Base-by-base conservation (phyloP, 768 basidiomycete genomes). In the Austroboletus eburneus region DNA sequence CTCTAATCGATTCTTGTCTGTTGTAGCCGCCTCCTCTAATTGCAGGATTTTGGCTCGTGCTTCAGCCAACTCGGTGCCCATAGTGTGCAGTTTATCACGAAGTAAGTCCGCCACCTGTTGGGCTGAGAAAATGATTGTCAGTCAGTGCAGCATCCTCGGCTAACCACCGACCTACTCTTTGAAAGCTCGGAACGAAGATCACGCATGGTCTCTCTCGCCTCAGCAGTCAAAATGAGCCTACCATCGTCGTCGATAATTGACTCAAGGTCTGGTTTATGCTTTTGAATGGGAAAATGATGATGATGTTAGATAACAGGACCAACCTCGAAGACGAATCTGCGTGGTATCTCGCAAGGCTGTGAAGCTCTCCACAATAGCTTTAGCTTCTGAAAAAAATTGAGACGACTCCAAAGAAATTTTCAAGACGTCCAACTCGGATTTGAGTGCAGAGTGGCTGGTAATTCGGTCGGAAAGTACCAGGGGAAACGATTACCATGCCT, bases 31-130 rank as follows among this genome's bases (percentile, higher is more conserved):
- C 5, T 42, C 54, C 51, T 76, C 74, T 7, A 76, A 57, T 23
- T 75, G 73, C 5, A 55, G 39, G 13, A 70, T 55, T 9, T 70
- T 71, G 33, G 57, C 54, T 45, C 65, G 72, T 1, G 73, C 66
- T 49, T 75, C 74, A n/a, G 68, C 59, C 3, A 77, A 53, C 32
- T 76, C 72, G 6, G 67, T 57, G 12, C 72, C 69, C 50, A 74
- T 66, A 17, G 59, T 60, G 33, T 72, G 67, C 4, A 77, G 57
- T 48, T 73, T 72, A 40, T 75, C 73, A 13, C 75, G 74, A 5
- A 76, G 65, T n/a, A 77, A 54, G 41, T 76, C 73, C 23, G 70
- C 65, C 32, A 77, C 75, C 59, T 77, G 73, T 46, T 73, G 67
- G n/a, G 72, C 75, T 77, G 30, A 37, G 43, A 46, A 47, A 49